Evolutionary conservation across 768 basidiomycete genomes (phyloP), one percentile per base, ranked within the genome.

Genomic region (Mycena rosella): DNA sequence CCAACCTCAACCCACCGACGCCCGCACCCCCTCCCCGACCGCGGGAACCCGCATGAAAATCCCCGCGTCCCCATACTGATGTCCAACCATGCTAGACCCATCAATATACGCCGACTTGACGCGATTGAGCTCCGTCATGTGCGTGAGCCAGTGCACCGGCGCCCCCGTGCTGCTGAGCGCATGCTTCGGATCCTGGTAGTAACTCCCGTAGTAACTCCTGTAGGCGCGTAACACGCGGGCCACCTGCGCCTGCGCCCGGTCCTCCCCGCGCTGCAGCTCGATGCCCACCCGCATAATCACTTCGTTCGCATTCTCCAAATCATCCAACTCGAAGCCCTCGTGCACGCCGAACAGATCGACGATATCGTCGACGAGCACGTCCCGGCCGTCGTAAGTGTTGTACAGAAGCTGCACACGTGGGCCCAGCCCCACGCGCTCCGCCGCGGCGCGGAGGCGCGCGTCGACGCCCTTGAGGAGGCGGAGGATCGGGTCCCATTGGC

Each of bases 31-130:
- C 48, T 26, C 15, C 42, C 22, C 58, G 59, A 24, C 68, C 64
- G n/a, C 66, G 69, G 22, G 69, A 63, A 4, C 71, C 71, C 18
- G 69, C 76, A 29, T 76, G 78, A 62, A 75, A 74, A 53, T 30
- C 29, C 30, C 51, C 18, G 32, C 51, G 22, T 53, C 29, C 18
- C 32, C 51, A 24, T 53, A 53, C 20, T 17, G 32, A 15, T 38
- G 3, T 3, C 11, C 6, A 4, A 10, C 20, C 18, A 53, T 20
- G 18, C 3, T 13, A 3, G 49, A 13, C 20, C 29, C 49, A n/a
- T 32, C 22, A 13, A 54, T 3, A 20, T 32, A 63, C 18, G 30
- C 27, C 61, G 61, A 63, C 3, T 22, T 20, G 1, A 47, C 52
- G 14, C 30, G 52, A 27, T 63, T 63, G 24, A 44, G 20, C 61